Evolutionary conservation across 108 stramenopile genomes (phyloP).

Genomic region (Skeletonema costatum): DNA sequence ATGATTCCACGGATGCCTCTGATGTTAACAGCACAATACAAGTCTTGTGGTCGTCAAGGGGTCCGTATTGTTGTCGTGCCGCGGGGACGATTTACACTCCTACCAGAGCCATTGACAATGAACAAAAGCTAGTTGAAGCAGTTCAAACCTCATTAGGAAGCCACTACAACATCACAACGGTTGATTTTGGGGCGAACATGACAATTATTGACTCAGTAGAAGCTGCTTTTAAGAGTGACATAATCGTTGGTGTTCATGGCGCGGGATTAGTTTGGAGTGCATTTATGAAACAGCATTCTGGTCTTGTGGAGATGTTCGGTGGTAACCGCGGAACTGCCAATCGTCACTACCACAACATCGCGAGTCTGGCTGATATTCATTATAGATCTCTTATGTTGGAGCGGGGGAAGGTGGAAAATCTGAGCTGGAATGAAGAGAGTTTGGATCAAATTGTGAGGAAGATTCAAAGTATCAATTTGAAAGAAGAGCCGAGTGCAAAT

Average conservation of each 20-base stretch:
- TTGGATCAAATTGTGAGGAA: slow-evolving; percentile 14
- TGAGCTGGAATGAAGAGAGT: slow-evolving; percentile 11
- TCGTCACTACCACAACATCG: slow-evolving; percentile 30
- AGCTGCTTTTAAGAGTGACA: slow-evolving; percentile 2
- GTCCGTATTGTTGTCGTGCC: slow-evolving; percentile 16
- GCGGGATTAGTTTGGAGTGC: slow-evolving; percentile 20
- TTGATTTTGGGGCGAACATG: slow-evolving; percentile 13
- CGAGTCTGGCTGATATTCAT: slow-evolving; percentile 30
- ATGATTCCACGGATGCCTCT: not conserved
- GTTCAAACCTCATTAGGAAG: not conserved
- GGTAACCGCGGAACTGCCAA: not conserved
- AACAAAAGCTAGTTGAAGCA: not conserved
- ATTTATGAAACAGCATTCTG: slow-evolving; percentile 14
- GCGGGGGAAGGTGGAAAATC: not conserved
- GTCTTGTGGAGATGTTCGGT: slow-evolving; percentile 27
- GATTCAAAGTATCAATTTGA: slow-evolving; percentile 15
- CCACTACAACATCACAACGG: slow-evolving; percentile 6
- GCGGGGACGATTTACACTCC: slow-evolving; percentile 1
- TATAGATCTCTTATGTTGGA: slow-evolving; percentile 9
- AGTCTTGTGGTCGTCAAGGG: slow-evolving; percentile 9
- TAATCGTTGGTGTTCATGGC: slow-evolving; percentile 26
- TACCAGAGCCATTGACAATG: not conserved
- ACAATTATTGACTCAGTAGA: slow-evolving; percentile 11
- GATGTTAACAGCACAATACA: not conserved
- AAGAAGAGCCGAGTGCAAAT: not conserved